phyloP scores from a whole-genome alignment of 208 protist genomes.

The Leishmania major region DNA sequence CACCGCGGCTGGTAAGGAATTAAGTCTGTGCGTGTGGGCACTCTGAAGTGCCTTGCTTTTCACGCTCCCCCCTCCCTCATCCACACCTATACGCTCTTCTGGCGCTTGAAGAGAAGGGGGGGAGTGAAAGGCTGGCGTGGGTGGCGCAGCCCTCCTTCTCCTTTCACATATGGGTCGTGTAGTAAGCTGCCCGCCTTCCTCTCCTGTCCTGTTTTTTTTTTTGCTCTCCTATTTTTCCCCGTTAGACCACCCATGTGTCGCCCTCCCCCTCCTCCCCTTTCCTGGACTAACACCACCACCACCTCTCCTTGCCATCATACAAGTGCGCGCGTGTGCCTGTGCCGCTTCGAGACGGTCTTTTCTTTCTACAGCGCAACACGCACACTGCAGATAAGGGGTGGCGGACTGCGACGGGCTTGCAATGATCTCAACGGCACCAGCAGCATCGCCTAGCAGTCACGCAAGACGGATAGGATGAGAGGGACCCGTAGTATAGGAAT shows the following conservation, averaged over 20 bases:
- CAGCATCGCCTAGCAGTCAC: neutral
- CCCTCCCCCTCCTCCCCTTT: neutral
- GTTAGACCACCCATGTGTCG: neutral
- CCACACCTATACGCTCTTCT: neutral
- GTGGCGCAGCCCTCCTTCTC: too few relatives aligned
- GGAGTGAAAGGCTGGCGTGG: neutral
- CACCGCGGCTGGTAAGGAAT: slow-evolving; percentile 83
- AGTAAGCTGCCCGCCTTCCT: neutral
- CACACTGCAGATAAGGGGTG: neutral
- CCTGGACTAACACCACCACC: neutral
- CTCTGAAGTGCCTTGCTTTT: neutral
- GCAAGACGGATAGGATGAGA: neutral
- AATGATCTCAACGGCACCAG: neutral
- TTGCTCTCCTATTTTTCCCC: neutral
- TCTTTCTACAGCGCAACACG: neutral
- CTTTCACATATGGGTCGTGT: neutral
- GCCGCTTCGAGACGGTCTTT: neutral
- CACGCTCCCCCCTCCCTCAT: neutral
- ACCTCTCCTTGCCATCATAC: neutral
- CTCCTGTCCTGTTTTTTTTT: too few relatives aligned
- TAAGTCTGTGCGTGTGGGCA: neutral
- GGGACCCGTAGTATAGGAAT: slow-evolving; percentile 10
- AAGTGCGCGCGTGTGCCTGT: neutral
- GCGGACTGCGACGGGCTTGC: neutral
- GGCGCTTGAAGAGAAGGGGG: neutral